Evolutionary conservation across 345 rosid genomes (phyloP), one percentile per base, ranked within the genome.

Genomic region (Theobroma cacao): DNA sequence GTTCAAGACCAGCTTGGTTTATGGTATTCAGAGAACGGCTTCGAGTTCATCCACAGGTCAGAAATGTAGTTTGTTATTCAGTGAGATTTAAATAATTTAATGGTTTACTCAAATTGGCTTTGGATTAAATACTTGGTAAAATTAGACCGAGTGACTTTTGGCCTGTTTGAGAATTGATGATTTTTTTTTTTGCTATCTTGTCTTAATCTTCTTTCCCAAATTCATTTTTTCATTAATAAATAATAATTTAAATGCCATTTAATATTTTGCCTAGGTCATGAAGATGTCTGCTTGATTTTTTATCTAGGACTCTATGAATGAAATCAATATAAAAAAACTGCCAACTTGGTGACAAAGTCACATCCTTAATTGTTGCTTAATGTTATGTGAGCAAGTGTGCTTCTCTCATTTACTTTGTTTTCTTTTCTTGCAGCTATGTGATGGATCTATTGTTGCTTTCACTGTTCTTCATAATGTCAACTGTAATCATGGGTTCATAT

Each of bases 391-490:
- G 64, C 56, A 71, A 82, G 59, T 62, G 55, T 59, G 82, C 53
- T 78, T 36, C 55, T 78, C 74, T 80, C 78, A 83, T 81, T 80
- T 48, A 17, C 7, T 14, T 80, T 72, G 65, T 79, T 71, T 70
- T 28, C 34, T 17, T 69, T 61, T 70, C 66, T 70, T 85, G 89
- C 97, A 94, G 99, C 87, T 92, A 68, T 94, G 98, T 82, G 98
- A 94, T 78, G 97, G 99, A 80, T 82, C 97, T 75, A 92, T 96
- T 78, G 91, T 83, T 20, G 99, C 99, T 77, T 96, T 96, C 85
- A 94, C 98, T 74, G 99, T 94, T 86, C 97, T 96, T 83, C 98
- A 94, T 86, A 96, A 93, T 80, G 98, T 96, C 70, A 96, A 96
- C 76, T 96, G 98, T 93, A 96, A 92, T 83, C 98, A 87, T 74